These are phyloP conservation scores for Orbilia ellipsospora DNA, from an alignment of 2,329 filamentous ascomycete species.

Conservation along the genomic window DNA sequence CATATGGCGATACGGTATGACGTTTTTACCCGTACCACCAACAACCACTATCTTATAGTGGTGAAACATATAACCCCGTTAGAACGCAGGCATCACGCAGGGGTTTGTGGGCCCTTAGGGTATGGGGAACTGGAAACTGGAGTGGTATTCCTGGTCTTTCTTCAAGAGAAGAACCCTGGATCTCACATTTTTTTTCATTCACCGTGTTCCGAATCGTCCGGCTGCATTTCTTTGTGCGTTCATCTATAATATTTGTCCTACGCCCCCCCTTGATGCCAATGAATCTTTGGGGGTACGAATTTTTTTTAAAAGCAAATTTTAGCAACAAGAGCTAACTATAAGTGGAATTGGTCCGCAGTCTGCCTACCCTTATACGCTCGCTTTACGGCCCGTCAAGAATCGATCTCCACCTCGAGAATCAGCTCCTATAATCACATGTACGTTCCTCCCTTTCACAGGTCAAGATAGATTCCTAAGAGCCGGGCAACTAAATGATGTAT, in stretches of 20 bases:
- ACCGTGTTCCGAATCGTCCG: constrained; percentile 41
- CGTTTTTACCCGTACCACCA: constrained; percentile 50
- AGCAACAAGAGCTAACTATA: constrained; percentile 27
- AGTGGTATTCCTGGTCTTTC: too few species aligned
- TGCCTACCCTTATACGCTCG: constrained; percentile 50
- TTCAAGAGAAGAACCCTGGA: not conserved
- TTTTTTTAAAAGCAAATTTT: too few species aligned
- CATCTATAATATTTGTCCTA: constrained; percentile 36
- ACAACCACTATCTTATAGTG: constrained; percentile 2
- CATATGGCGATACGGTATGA: constrained; percentile 56
- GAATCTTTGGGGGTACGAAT: not conserved
- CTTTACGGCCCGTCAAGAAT: constrained; percentile 42
- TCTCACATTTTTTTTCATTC: constrained; percentile 6
- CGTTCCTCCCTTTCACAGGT: constrained; percentile 3
- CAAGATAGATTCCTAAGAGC: not conserved
- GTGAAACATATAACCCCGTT: constrained; percentile 31
- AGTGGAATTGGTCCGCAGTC: constrained; percentile 27
- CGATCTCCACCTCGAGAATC: constrained; percentile 34
- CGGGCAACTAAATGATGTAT: constrained; percentile 24
- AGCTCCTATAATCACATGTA: constrained; percentile 36
- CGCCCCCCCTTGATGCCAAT: constrained; percentile 13
- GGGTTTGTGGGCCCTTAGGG: not conserved
- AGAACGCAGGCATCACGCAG: not conserved
- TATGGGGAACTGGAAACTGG: not conserved
- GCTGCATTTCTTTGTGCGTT: constrained; percentile 40